phyloP scores from a whole-genome alignment of 1,284 basidiomycete species.

The Leccinum proximum region DNA sequence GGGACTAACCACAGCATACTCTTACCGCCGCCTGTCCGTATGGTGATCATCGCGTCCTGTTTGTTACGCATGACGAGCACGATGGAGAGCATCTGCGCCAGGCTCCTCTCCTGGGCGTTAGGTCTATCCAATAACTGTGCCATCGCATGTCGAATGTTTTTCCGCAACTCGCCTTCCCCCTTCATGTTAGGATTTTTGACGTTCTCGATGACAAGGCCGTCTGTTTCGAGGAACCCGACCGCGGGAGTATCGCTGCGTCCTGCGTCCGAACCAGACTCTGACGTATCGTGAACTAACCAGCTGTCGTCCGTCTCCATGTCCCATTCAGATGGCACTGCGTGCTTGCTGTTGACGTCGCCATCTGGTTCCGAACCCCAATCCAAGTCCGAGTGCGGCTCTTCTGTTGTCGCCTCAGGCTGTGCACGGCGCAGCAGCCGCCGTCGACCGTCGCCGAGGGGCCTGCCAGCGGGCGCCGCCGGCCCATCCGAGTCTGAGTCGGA shows the following conservation, averaged over 20 bases:
- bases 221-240: no score
- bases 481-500: not conserved
- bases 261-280: no score
- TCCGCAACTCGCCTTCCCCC: not conserved
- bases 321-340: no score
- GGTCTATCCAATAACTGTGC: not conserved
- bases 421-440: not conserved
- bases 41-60: conserved; percentile 1
- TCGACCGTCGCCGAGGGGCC: not conserved
- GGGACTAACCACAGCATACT: conserved; percentile 6
- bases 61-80: not conserved
- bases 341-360: no score
- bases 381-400: not conserved
- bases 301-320: no score
- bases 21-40: conserved; percentile 6
- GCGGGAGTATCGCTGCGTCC: no score
- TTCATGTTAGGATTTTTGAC: not conserved
- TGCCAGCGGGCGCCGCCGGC: no score
- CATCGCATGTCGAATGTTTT: not conserved
- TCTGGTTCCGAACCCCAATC: not conserved
- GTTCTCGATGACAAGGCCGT: not conserved
- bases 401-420: not conserved
- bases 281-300: no score
- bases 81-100: not conserved
- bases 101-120: not conserved